phyloP scores from a whole-genome alignment of 305 asterid species.

The Striga hermonthica region DNA sequence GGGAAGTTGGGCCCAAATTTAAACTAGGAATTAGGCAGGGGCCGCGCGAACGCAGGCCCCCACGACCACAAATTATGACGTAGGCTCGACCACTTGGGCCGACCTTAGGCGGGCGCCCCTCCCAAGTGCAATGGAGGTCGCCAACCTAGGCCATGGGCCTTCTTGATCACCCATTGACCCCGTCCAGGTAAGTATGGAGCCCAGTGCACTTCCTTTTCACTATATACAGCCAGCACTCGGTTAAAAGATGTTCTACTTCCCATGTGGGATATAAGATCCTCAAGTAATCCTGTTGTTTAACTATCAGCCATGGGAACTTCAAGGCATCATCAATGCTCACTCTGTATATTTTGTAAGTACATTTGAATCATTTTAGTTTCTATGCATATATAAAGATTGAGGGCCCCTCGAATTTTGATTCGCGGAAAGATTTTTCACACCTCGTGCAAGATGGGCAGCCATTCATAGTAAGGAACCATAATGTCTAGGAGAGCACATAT shows the following conservation, averaged over 20 bases:
- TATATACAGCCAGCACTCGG: not conserved
- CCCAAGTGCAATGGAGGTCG: not conserved
- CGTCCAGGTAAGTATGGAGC: constrained; percentile 39
- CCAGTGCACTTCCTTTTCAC: not conserved
- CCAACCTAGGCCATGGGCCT: constrained; percentile 45
- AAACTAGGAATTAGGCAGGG: constrained; percentile 20
- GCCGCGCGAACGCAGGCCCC: constrained; percentile 80
- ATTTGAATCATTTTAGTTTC: too few relatives aligned
- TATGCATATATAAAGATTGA: too few relatives aligned
- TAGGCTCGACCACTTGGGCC: constrained; percentile 34
- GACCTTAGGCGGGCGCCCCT: constrained; percentile 5
- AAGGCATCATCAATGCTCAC: too few relatives aligned
- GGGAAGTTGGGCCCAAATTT: too few relatives aligned
- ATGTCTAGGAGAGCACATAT: too few relatives aligned
- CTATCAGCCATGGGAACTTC: too few relatives aligned
- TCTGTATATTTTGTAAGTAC: too few relatives aligned
- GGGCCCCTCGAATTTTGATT: too few relatives aligned
- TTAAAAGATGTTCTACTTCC: not conserved
- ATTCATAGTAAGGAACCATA: too few relatives aligned
- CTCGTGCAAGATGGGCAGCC: too few relatives aligned
- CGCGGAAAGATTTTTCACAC: too few relatives aligned
- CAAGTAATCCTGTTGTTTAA: too few relatives aligned
- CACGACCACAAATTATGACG: constrained; percentile 55
- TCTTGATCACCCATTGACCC: constrained; percentile 46
- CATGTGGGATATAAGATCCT: not conserved